Percentiles rank a stretch among this genome's conserved stretches.
Conservation (phyloP, 2,329 filamentous ascomycete genomes). For the Stagonosporopsis cucurbitacearum region DNA sequence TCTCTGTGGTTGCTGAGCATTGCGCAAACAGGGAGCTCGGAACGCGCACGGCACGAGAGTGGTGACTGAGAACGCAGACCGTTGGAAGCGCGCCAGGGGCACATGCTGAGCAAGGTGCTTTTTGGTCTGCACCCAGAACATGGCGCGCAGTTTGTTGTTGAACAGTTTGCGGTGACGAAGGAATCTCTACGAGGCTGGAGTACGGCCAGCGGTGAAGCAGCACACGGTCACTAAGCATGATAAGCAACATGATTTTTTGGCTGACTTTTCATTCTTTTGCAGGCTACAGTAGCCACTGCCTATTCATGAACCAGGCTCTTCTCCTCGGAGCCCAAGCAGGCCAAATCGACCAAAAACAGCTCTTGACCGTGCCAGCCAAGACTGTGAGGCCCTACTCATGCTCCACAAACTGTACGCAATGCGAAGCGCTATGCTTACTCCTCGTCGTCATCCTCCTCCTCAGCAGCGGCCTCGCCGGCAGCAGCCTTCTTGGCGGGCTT, state of each 20-base stretch:
- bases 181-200: background rate
- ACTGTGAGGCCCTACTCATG: background rate
- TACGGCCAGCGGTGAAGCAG: background rate
- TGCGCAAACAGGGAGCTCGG: too few species aligned
- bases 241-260: conserved; percentile 4
- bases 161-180: too few species aligned
- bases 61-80: background rate
- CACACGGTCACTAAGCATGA: background rate
- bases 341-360: conserved; percentile 16
- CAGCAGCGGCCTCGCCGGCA: conserved; percentile 55
- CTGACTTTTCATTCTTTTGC: conserved; percentile 23
- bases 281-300: conserved; percentile 22
- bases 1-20: background rate
- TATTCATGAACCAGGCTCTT: conserved; percentile 1
- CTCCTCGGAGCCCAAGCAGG: conserved; percentile 1
- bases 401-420: conserved; percentile 1
- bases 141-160: background rate
- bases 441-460: conserved; percentile 42
- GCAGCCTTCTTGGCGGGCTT: conserved; percentile 70
- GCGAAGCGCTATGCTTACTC: conserved; percentile 30
- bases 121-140: background rate
- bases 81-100: background rate
- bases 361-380: background rate
- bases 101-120: background rate
- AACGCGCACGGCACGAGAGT: background rate